Base-by-base conservation (phyloP, 306 rosid genomes). In the Cucurbita maxima region DNA sequence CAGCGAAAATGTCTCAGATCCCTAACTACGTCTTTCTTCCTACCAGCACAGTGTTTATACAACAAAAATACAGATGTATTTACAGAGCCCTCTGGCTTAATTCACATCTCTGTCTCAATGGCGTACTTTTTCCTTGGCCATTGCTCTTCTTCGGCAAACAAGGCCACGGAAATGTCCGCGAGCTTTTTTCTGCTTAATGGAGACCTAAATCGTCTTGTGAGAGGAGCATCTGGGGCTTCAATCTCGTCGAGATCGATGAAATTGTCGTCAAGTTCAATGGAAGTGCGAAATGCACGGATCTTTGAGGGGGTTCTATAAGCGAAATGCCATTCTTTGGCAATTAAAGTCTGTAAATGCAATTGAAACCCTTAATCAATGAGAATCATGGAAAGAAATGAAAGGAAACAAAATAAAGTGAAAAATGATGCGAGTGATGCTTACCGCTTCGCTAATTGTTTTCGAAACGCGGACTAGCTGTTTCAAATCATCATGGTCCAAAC, bases 401-500 rank as follows among this genome's bases (percentile, higher is more conserved):
- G 62, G 37, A 74, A 14, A 18, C 16, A 41, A 11, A 11, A n/a
- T 15, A 8, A 44, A 43, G 41, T 13, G 20, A 34, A 22, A 7
- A 30, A 9, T 44, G 51, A 77, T 25, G 43, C 38, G 15, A 44
- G 14, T 34, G 10, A 67, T 37, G 79, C 84, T 70, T 56, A 92
- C 97, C 8, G 88, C 95, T 81, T 86, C 89, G 63, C 81, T 81
- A 40, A 89, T 78, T 1, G 76, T 8, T 77, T 81, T 92, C 0
- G 98, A 90, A 6, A 92, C 91, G 19, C 59, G 85, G 75, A 79
- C 62, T 54, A 92, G 96, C 78, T 87, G 87, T 51, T 82, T 67
- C 78, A 92, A 75, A 81, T 92, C 98, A 18, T 87, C 86, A 74
- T 92, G 98, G 1, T 90, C 85, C 7, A 90, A 96, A 19, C 92